Evolutionary conservation across 495 filamentous ascomycete genomes (phyloP), one percentile per base, ranked within the genome.

Genomic region (Hypoxylon lienhwacheense): DNA sequence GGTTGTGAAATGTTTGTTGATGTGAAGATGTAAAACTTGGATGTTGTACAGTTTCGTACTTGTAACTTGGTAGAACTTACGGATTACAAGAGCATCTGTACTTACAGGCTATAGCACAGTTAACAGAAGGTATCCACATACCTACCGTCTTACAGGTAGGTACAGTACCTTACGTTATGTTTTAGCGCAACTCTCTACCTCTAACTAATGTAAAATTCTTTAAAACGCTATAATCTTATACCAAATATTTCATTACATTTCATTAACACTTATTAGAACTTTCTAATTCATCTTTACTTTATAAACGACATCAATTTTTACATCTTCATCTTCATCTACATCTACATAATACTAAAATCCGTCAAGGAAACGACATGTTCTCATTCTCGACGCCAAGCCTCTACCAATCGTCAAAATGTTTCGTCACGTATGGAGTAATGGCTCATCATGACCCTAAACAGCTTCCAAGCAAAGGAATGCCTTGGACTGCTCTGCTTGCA

Each of bases 351-450:
- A 44, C n/a, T 12, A 1, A 0, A 31, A 7, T 14, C 19, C 28
- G 7, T 8, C 28, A 11, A 17, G 7, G 15, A 45, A 31, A 12
- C 31, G 59, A 36, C 5, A 88, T 89, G 85, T 73, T 86, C 19
- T 74, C 82, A 20, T 78, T 86, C 41, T 62, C 70, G 17, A 70
- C 77, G 11, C 73, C 78, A 24, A 75, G 79, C 26, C 76, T 80
- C 6, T 72, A 77, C 64, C 80, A 82, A 50, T 73, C 81, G 33
- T 70, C 77, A n/a, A 97, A 90, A 74, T 88, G 85, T 69, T 86
- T 81, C 69, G 85, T 86, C 40, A 87, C 87, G 0, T 73, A 88
- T 55, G 78, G 81, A 1, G 71, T 75, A 5, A 78, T 93, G 68
- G 66, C 73, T 6, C 85, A 84, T 66, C 70, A 89, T 42, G 82